Evolutionary conservation across 495 filamentous ascomycete species (phyloP), one percentile per base, ranked within the genome.

Genomic region (Trichoderma orchidacearum): DNA sequence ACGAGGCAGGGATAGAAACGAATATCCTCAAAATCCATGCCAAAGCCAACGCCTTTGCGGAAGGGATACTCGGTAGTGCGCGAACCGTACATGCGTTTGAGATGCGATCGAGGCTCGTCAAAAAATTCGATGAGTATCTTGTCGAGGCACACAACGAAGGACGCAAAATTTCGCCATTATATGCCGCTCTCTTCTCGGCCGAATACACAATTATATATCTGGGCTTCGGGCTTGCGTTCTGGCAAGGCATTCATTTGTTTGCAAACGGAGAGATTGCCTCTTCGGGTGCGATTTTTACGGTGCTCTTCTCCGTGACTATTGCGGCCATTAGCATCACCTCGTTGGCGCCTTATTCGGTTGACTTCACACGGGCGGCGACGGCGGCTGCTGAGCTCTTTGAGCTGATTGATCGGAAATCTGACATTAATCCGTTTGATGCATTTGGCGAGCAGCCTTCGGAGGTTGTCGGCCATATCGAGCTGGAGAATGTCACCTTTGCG

Each of bases 51-150:
- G 30, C 45, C 1, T 52, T 92, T 28, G 88, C 85, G 0, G 88
- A 94, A 66, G 88, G 91, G 64, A 86, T 89, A 48, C 75, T 93
- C 48, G 90, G 86, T 2, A 84, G 89, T 60, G 74, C 87, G 23
- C 90, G 88, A 68, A 60, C 17, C 63, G 60, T 15, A 11, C 41
- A 51, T 32, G 41, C 56, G 17, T 57, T 57, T 15, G 41, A 45
- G 30, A 52, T 45, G 29, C 56, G 35, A 3, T 38, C 32, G 9
- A 30, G 48, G 7, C 56, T 57, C n/a, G 45, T 35, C 17, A 28
- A 62, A 62, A 21, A 74, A 72, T 7, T 54, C 11, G 77, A 87
- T 61, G 79, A 73, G 60, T 85, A 77, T 74, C 86, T 87, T 11
- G 70, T 73, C 64, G 87, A 82, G 65, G 70, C 76, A 55, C 87